Evolutionary conservation across 106 monocot species (phyloP).

Genomic region (Posidonia australis): DNA sequence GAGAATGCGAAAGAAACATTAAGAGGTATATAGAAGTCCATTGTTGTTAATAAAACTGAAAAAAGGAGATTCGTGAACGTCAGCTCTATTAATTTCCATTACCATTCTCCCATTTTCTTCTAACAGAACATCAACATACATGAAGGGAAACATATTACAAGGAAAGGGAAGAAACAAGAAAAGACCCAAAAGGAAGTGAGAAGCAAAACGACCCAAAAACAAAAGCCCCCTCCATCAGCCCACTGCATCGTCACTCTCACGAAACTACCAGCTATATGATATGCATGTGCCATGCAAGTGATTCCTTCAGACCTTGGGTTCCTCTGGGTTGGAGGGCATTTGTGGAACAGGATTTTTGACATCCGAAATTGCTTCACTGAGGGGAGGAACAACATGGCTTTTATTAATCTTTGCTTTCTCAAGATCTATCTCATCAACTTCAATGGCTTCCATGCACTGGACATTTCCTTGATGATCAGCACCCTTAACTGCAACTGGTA

Average conservation of each 20-base stretch:
- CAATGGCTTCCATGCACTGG: constrained; percentile 6
- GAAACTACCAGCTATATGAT: neutral
- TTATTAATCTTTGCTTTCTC: constrained; percentile 16
- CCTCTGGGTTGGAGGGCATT: neutral
- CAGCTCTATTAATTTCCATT: neutral
- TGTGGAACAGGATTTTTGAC: neutral
- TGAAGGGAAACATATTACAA: neutral
- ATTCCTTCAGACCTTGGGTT: neutral
- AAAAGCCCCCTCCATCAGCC: neutral
- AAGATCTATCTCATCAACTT: constrained; percentile 19
- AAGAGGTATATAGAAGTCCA: neutral
- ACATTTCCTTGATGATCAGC: constrained; percentile 14
- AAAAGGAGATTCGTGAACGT: neutral
- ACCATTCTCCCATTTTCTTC: neutral
- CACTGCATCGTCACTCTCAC: neutral
- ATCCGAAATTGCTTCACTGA: neutral
- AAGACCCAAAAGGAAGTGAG: neutral
- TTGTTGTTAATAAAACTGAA: neutral
- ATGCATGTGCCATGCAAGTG: neutral
- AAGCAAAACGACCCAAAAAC: neutral
- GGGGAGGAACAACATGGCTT: neutral
- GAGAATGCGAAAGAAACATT: neutral
- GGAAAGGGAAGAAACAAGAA: neutral
- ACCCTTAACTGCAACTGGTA: constrained; percentile 24
- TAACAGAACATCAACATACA: neutral